Evolutionary conservation across 306 rosid species (phyloP).

Genomic region (Begonia loranthoides): DNA sequence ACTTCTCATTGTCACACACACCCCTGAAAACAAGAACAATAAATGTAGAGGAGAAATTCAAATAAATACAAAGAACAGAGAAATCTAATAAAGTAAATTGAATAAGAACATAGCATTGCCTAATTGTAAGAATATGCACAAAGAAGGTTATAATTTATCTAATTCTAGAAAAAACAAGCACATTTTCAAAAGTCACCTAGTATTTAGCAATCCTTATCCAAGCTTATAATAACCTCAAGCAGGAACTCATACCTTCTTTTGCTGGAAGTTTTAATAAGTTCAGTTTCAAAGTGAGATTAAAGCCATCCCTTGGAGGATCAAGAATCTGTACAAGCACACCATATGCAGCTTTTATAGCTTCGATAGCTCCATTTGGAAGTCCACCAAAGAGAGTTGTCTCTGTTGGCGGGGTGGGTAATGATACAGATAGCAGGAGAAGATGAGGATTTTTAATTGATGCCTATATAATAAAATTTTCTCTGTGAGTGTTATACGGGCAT

Average conservation of each 20-base stretch:
- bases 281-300: constrained; percentile 80
- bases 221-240: constrained; percentile 29
- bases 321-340: constrained; percentile 66
- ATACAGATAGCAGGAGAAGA: constrained; percentile 54
- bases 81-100: too few relatives aligned
- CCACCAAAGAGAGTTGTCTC: constrained; percentile 66
- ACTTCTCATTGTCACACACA: too few relatives aligned
- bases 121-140: too few relatives aligned
- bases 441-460: constrained; percentile 73
- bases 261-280: constrained; percentile 68
- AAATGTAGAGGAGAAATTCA: too few relatives aligned
- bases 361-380: constrained; percentile 86
- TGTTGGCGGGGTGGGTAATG: constrained; percentile 75
- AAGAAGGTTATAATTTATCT: too few relatives aligned
- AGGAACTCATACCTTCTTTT: constrained; percentile 72
- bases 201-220: neutral
- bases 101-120: too few relatives aligned
- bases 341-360: constrained; percentile 83
- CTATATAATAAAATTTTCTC: constrained; percentile 18
- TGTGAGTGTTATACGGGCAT: too few relatives aligned
- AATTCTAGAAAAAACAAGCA: too few relatives aligned
- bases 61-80: too few relatives aligned
- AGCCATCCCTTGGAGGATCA: constrained; percentile 97
- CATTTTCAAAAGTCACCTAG: too few relatives aligned
- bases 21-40: too few relatives aligned